These are phyloP conservation scores for Nakazawaea laoshanensis DNA, from an alignment of 805 yeast species.

Conservation along the genomic window DNA sequence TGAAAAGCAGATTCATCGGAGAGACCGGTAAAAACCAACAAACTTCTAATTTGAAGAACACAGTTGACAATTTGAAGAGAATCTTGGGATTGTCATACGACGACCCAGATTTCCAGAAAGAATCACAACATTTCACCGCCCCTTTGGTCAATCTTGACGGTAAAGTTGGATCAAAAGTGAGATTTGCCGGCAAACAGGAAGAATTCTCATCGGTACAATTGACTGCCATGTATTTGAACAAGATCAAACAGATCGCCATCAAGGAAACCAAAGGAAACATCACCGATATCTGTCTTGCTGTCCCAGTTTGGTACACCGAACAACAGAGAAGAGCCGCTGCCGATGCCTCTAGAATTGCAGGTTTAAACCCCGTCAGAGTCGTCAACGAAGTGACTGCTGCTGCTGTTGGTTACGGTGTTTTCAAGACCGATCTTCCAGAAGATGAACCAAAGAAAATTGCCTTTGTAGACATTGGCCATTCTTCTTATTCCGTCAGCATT, in stretches of 20 bases:
- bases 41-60: slow-evolving; percentile 92
- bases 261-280: slow-evolving; percentile 78
- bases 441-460: slow-evolving; percentile 87
- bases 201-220: slow-evolving; percentile 85
- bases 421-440: slow-evolving; percentile 94
- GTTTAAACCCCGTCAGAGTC: slow-evolving; percentile 95
- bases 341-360: slow-evolving; percentile 94
- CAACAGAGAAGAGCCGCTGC: slow-evolving; percentile 93
- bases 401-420: slow-evolving; percentile 98
- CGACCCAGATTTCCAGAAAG: slow-evolving; percentile 73
- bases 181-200: slow-evolving; percentile 69
- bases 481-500: slow-evolving; percentile 83
- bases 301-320: slow-evolving; percentile 97
- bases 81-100: slow-evolving; percentile 67
- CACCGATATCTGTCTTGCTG: slow-evolving; percentile 86
- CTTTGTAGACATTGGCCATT: slow-evolving; percentile 95
- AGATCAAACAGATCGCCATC: slow-evolving; percentile 71
- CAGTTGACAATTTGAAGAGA: slow-evolving; percentile 92
- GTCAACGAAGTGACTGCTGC: slow-evolving; percentile 98
- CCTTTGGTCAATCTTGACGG: slow-evolving; percentile 68
- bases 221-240: slow-evolving; percentile 90
- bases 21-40: slow-evolving; percentile 95
- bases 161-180: slow-evolving; percentile 77
- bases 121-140: slow-evolving; percentile 66
- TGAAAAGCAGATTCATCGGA: slow-evolving; percentile 84